Evolutionary conservation across 2,329 filamentous ascomycete genomes (phyloP), one percentile per base, ranked within the genome.

Genomic region (Hypoxylon sp.): DNA sequence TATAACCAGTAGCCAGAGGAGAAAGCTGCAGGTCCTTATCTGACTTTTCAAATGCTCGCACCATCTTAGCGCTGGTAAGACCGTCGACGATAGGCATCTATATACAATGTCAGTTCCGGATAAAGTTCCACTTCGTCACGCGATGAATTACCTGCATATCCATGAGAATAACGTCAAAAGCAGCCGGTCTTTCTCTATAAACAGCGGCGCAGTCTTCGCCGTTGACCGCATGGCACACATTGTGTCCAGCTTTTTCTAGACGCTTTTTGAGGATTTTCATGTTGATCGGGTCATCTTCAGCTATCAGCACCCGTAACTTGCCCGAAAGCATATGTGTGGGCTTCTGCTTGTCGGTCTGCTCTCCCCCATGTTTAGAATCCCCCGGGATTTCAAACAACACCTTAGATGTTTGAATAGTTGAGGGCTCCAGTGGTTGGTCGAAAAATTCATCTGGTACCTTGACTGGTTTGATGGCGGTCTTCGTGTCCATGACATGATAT

Each of bases 31-130:
- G 73, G 45, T 85, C 78, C 1, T 79, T 53, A 72, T 74, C 48
- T 48, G 82, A 77, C 80, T 85, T 85, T 74, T 96, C 93, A 55
- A 85, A 89, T 0, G 87, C 88, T 24, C 93, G 85, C 66, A 97
- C 97, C 85, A 93, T 91, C 77, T 93, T 93, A 0, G 93, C 91
- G 14, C 93, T 93, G 2, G 85, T 88, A 24, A 94, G 84, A 12
- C 93, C 93, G 74, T 97, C 93, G 3, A 96, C 91, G 30, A 97
- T 96, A 16, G 93, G 93, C 93, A 97, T 97, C 93, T 96, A 57
- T 32, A 50, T 45, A 20, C 9, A 42, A 8, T 11, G 28, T 59
- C 8, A 64, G 45, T 40, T 42, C 8, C 18, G 11, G 3, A 8
- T 28, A 38, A 11, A 16, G n/a, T 28, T n/a, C 44, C 16, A 33